These are phyloP conservation scores for Croton setiger DNA, from an alignment of 441 rosid genomes.

Conservation along the genomic window DNA sequence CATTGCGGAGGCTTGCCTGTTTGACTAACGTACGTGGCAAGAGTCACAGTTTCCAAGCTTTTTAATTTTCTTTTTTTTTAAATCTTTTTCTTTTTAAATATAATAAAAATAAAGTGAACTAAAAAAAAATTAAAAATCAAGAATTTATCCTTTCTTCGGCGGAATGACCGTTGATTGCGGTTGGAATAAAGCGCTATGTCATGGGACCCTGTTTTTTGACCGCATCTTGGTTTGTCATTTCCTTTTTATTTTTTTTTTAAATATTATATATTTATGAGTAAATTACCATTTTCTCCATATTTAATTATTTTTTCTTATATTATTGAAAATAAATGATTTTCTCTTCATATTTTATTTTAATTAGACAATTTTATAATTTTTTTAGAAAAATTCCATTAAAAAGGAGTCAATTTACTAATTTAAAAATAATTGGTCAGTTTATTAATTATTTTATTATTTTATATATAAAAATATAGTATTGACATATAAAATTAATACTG, in stretches of 20 bases:
- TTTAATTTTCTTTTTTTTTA: neutral
- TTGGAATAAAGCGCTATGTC: constrained; percentile 68
- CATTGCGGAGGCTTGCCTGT: constrained; percentile 48
- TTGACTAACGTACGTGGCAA: constrained; percentile 40
- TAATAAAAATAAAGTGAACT: neutral
- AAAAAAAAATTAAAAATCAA: constrained; percentile 1
- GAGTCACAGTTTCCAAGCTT: constrained; percentile 2
- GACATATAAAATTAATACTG: neutral
- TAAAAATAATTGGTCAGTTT: too few relatives aligned
- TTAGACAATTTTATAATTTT: too few relatives aligned
- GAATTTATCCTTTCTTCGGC: constrained; percentile 39
- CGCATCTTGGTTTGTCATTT: constrained; percentile 34
- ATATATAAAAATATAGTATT: too few relatives aligned
- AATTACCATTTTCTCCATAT: too few relatives aligned
- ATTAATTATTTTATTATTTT: too few relatives aligned
- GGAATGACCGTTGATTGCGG: constrained; percentile 96
- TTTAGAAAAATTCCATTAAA: too few relatives aligned
- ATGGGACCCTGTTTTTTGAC: constrained; percentile 47
- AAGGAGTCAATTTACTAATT: too few relatives aligned
- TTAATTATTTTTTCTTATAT: too few relatives aligned
- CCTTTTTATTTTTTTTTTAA: neutral
- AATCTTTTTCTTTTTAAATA: neutral
- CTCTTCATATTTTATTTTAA: too few relatives aligned
- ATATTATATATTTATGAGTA: too few relatives aligned
- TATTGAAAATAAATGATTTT: too few relatives aligned